Evolutionary conservation across 2,329 filamentous ascomycete genomes (phyloP).

Genomic region (Verticillium tricorpus): DNA sequence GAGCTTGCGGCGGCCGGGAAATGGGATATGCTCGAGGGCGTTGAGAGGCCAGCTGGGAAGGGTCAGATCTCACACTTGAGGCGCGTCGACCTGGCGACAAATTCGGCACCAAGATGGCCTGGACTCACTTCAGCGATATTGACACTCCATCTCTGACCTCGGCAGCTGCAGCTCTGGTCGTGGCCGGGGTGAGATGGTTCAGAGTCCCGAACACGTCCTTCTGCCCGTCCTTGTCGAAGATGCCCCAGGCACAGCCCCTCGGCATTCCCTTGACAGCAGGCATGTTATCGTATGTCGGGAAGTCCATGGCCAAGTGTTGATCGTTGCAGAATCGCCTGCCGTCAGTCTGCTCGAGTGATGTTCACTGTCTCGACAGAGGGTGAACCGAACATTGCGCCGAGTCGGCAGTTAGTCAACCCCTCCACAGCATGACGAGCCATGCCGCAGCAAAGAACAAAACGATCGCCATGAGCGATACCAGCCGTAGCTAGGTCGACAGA

Average conservation of each 20-base stretch:
- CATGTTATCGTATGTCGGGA: conserved; percentile 40
- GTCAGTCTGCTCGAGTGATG: too few relatives aligned
- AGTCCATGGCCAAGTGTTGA: background rate
- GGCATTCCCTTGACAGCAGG: conserved; percentile 38
- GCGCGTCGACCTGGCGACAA: too few relatives aligned
- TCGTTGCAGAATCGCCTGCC: too few relatives aligned
- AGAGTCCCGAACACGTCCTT: conserved; percentile 48
- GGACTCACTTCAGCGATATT: conserved; percentile 46
- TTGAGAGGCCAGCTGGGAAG: conserved; percentile 36
- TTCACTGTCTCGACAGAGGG: too few relatives aligned
- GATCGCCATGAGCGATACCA: too few relatives aligned
- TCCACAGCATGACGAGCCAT: too few relatives aligned
- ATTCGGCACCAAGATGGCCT: background rate
- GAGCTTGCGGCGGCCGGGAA: conserved; percentile 28
- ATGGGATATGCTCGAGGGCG: conserved; percentile 27
- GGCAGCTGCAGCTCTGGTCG: conserved; percentile 33
- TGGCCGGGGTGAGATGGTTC: conserved; percentile 45
- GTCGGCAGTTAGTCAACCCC: too few relatives aligned
- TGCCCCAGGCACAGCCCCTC: conserved; percentile 46
- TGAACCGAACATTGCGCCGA: too few relatives aligned
- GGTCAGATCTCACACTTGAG: background rate
- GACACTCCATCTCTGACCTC: conserved; percentile 44
- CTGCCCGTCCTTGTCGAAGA: conserved; percentile 44
- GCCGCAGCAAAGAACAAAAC: too few relatives aligned
- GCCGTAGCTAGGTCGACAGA: too few relatives aligned